A percentile compares a stretch with the other conserved stretches of the same genome.
phyloP scores from a whole-genome alignment of 176 grass and related monocot genomes.

The Alopecurus myosuroides region DNA sequence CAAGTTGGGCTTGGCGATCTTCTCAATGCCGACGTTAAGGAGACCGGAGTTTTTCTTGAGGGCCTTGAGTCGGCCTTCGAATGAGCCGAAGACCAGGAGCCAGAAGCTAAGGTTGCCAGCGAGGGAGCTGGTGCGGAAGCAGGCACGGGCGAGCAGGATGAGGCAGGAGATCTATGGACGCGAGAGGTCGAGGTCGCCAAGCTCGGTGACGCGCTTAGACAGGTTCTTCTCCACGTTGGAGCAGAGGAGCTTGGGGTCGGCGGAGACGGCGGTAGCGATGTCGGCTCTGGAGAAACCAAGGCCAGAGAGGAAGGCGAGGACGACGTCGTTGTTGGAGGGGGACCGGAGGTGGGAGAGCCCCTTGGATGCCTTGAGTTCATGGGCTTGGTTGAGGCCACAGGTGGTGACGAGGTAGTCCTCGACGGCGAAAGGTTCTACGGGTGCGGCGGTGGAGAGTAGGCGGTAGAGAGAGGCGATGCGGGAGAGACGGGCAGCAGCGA shows the following conservation, averaged over 20 bases:
- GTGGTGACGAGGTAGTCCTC: conserved; percentile 26
- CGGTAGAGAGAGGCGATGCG: neutral
- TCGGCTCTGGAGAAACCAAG: neutral
- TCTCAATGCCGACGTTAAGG: neutral
- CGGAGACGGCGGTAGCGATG: neutral
- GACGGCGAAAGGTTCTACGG: neutral
- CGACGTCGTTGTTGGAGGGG: conserved; percentile 15
- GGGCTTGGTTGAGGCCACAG: conserved; percentile 13
- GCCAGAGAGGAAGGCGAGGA: conserved; percentile 23
- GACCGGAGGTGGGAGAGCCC: conserved; percentile 1
- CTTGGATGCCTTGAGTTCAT: conserved; percentile 6
- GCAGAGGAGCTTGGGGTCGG: conserved; percentile 4
- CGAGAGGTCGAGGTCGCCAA: neutral
- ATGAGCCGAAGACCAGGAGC: conserved; percentile 22
- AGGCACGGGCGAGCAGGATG: neutral
- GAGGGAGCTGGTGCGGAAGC: neutral
- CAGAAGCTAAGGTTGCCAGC: neutral
- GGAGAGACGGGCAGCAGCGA: neutral
- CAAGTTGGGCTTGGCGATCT: conserved; percentile 27
- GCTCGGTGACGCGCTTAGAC: neutral
- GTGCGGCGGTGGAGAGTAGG: neutral
- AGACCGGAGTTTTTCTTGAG: neutral
- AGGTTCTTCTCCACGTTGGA: conserved; percentile 1
- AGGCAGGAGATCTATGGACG: conserved; percentile 10
- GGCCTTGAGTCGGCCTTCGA: neutral